Conservation (phyloP, 2,329 filamentous ascomycete genomes). For the Hymenoscyphus infarciens region DNA sequence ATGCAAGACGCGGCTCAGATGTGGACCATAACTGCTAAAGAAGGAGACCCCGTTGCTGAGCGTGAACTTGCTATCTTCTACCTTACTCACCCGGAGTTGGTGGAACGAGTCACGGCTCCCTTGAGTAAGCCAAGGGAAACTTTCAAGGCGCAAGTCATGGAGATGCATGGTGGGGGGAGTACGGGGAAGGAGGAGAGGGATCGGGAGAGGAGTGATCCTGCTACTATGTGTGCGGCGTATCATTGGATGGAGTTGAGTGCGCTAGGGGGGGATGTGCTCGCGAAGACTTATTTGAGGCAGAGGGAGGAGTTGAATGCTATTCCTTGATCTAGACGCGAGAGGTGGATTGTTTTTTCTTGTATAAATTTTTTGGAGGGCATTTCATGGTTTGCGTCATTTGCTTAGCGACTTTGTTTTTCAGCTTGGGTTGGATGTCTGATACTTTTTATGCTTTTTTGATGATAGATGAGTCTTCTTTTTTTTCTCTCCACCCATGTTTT, state of each 20-base stretch:
- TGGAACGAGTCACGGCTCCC: constrained; percentile 76
- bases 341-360: no score
- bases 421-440: neutral
- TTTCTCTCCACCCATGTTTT: no score
- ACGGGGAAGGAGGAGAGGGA: constrained; percentile 47
- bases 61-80: constrained; percentile 92
- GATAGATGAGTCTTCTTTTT: neutral
- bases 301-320: constrained; percentile 18
- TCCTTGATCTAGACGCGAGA: neutral
- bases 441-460: neutral
- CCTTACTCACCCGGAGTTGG: constrained; percentile 82
- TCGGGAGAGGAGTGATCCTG: constrained; percentile 69
- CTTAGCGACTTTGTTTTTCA: neutral
- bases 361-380: no score
- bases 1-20: constrained; percentile 81
- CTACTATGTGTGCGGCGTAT: constrained; percentile 87
- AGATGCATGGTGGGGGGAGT: constrained; percentile 51
- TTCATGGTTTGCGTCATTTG: neutral
- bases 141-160: constrained; percentile 84
- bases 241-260: constrained; percentile 96
- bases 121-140: constrained; percentile 82
- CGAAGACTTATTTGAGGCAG: constrained; percentile 43
- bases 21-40: constrained; percentile 90
- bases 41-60: constrained; percentile 84
- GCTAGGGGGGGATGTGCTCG: constrained; percentile 80